These are phyloP conservation scores for Pelargonium cotyledonis DNA, from an alignment of 441 rosid species.

Conservation along the genomic window DNA sequence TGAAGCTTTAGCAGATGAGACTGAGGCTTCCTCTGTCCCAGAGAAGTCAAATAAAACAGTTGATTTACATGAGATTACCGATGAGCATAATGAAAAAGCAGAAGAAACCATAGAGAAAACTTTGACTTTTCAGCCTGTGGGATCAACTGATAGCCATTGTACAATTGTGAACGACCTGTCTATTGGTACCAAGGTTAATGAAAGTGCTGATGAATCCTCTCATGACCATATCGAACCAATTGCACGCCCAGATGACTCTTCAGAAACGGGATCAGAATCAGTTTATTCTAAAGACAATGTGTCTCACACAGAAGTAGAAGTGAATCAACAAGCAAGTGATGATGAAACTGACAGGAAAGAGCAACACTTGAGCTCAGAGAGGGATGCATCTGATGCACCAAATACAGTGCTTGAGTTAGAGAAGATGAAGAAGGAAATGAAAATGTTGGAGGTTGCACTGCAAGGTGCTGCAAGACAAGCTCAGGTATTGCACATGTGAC, in stretches of 20 bases:
- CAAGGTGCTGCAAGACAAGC: constrained; percentile 99
- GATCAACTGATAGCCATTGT: constrained; percentile 27
- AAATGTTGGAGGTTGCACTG: constrained; percentile 92
- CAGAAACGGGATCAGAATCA: constrained; percentile 32
- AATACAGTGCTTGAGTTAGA: constrained; percentile 55
- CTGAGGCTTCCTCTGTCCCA: constrained; percentile 25
- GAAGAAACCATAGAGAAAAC: constrained; percentile 35
- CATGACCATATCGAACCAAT: constrained; percentile 16
- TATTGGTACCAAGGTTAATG: constrained; percentile 27
- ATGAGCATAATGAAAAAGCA: constrained; percentile 31
- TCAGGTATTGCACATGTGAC: constrained; percentile 53
- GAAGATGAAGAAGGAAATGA: constrained; percentile 75
- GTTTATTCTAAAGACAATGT: constrained; percentile 32
- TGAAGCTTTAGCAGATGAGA: constrained; percentile 27
- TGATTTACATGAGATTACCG: constrained; percentile 33
- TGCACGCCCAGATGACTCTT: constrained; percentile 36
- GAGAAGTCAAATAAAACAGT: constrained; percentile 31
- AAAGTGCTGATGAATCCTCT: constrained; percentile 33
- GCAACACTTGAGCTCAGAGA: constrained; percentile 39
- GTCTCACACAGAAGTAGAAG: constrained; percentile 25
- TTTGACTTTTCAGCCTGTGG: constrained; percentile 34
- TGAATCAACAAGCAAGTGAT: constrained; percentile 34
- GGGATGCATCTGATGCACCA: constrained; percentile 36
- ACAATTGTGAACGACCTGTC: constrained; percentile 34
- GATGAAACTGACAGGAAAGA: constrained; percentile 31